Evolutionary conservation across 2,329 filamentous ascomycete species (phyloP).

Genomic region (Colletotrichum somersetense): DNA sequence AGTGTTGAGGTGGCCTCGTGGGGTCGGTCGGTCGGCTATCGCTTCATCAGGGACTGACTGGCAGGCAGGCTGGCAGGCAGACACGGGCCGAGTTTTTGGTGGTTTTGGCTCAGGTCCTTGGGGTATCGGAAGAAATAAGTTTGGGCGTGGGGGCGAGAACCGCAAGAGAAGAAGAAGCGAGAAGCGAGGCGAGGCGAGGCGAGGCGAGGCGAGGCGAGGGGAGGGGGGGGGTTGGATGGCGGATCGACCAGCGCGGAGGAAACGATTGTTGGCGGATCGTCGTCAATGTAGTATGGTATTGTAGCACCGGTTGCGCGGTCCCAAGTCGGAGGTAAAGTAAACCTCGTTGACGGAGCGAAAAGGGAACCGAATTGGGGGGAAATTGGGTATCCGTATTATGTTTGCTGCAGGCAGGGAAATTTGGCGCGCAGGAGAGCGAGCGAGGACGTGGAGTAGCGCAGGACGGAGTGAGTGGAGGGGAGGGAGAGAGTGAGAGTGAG

Average conservation of each 20-base stretch:
- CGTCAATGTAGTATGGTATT: neutral
- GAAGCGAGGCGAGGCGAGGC: neutral
- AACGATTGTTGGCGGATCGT: neutral
- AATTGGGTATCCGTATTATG: conserved; percentile 35
- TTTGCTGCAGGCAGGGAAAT: conserved; percentile 23
- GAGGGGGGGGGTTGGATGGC: neutral
- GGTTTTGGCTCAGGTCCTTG: neutral
- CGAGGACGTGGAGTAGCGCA: neutral
- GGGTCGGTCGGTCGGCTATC: conserved; percentile 39
- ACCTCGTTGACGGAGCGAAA: neutral
- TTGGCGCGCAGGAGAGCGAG: conserved; percentile 3
- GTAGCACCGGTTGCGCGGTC: conserved; percentile 1
- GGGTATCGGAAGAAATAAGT: neutral
- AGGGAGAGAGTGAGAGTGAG: conserved; percentile 15
- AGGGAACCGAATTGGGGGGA: conserved; percentile 7
- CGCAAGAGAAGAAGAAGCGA: conserved; percentile 1
- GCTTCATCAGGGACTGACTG: conserved; percentile 40
- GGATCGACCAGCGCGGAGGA: conserved; percentile 7
- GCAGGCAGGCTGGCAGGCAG: neutral
- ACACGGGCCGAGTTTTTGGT: conserved; percentile 23
- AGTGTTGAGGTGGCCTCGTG: conserved; percentile 39
- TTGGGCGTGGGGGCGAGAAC: conserved; percentile 25
- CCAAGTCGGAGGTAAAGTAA: no score
- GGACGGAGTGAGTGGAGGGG: neutral
- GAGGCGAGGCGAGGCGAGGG: rapidly evolving